Evolutionary conservation across 768 basidiomycete species (phyloP).

Genomic region (Holtermanniella nyarrowii): DNA sequence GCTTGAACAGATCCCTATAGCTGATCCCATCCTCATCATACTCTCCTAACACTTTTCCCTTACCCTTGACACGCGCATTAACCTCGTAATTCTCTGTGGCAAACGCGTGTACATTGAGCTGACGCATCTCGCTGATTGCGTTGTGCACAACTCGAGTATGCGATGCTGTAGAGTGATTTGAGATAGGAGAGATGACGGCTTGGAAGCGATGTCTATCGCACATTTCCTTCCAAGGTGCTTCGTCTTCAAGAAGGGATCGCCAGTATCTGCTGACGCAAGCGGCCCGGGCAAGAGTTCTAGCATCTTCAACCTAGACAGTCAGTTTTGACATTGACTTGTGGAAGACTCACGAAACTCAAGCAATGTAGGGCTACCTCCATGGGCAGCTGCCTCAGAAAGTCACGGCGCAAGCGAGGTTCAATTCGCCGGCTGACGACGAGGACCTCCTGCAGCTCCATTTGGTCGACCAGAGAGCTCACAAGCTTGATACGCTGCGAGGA

Average conservation of each 20-base stretch:
- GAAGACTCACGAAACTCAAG: slow-evolving; percentile 49
- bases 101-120: neutral
- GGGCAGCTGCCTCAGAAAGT: slow-evolving; percentile 50
- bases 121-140: neutral
- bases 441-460: slow-evolving; percentile 31
- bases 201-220: slow-evolving; percentile 51
- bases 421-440: slow-evolving; percentile 33
- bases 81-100: neutral
- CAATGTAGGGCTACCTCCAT: slow-evolving; percentile 66
- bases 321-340: neutral
- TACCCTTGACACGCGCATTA: neutral
- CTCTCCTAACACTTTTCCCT: neutral
- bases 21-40: neutral
- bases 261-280: slow-evolving; percentile 62
- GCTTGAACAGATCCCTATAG: slow-evolving; percentile 50
- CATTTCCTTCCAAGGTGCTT: slow-evolving; percentile 70
- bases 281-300: slow-evolving; percentile 58
- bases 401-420: slow-evolving; percentile 32
- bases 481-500: slow-evolving; percentile 7
- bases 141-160: neutral
- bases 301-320: slow-evolving; percentile 51
- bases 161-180: neutral
- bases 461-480: slow-evolving; percentile 15
- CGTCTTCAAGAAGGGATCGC: slow-evolving; percentile 60
- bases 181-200: neutral